These are phyloP conservation scores for Elasticomyces elasticus DNA, from an alignment of 495 filamentous ascomycete species.

Conservation along the genomic window DNA sequence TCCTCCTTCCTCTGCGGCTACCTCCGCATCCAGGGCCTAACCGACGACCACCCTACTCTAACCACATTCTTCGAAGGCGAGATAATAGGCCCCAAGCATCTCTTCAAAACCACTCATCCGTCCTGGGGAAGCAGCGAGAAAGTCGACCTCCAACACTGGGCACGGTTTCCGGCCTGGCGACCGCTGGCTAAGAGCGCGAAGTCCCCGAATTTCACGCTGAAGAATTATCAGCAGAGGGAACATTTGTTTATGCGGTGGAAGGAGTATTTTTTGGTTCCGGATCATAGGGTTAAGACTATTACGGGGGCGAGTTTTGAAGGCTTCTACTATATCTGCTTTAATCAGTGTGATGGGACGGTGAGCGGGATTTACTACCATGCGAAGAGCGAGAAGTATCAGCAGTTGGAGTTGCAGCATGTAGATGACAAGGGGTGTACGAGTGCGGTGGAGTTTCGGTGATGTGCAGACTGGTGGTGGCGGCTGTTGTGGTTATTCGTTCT, in stretches of 20 bases:
- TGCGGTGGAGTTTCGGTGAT: conserved; percentile 83
- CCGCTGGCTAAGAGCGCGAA: conserved; percentile 68
- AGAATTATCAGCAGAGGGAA: conserved; percentile 62
- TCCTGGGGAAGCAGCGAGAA: conserved; percentile 89
- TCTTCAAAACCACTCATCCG: conserved; percentile 80
- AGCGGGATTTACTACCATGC: conserved; percentile 96
- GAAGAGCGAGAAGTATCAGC: conserved; percentile 93
- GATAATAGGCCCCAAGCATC: conserved; percentile 91
- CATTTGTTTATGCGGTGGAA: conserved; percentile 99
- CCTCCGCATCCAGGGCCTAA: conserved; percentile 90
- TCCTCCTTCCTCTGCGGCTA: conserved; percentile 96
- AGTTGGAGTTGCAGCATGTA: conserved; percentile 82
- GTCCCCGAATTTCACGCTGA: conserved; percentile 56
- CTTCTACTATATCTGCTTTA: conserved; percentile 99
- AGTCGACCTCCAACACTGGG: conserved; percentile 90
- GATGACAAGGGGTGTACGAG: conserved; percentile 73
- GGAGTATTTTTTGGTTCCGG: conserved; percentile 93
- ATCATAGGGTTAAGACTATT: conserved; percentile 82
- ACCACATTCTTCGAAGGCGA: conserved; percentile 98
- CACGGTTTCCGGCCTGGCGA: conserved; percentile 75
- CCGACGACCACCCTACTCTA: conserved; percentile 87
- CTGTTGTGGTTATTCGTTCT: too few relatives aligned
- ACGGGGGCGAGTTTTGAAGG: conserved; percentile 94
- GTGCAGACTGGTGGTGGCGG: too few relatives aligned
- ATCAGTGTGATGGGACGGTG: conserved; percentile 73